Evolutionary conservation across 495 filamentous ascomycete species (phyloP), one percentile per base, ranked within the genome.

Genomic region (Hypomontagnella submonticulosa): DNA sequence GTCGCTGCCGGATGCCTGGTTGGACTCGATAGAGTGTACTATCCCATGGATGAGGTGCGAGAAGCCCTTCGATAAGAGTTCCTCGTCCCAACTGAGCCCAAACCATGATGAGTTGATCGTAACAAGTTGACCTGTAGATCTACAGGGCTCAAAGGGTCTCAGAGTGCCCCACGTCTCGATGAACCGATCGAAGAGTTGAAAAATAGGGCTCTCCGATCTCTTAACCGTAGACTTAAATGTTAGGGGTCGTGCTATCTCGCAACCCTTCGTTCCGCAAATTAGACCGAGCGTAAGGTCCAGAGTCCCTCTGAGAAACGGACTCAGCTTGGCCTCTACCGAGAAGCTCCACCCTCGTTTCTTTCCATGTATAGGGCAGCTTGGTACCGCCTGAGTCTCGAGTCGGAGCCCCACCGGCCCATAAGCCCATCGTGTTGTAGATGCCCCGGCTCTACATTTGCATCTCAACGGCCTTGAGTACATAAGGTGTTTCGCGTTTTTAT

Each of bases 311-410:
- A 55, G 38, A 20, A 55, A 42, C 10, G 37, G 51, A 12, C 30
- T 42, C 13, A 55, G 13, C 13, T 43, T 55, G 12, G 51, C 51
- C 20, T 55, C 51, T 55, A 55, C 42, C 1, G 36, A 32, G 36
- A 32, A 55, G 19, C 12, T 18, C 6, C 36, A 4, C 8, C 8
- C 38, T 9, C 11, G 36, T 4, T 18, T 55, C 37, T 18, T 27
- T 33, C 51, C 51, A 55, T 55, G 51, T 43, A 43, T 43, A 9
- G 37, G 38, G 32, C 51, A 55, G 12, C 3, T 16, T 5, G 1
- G 37, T 23, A 23, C 12, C 0, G 36, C 2, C 37, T 55, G 36
- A 15, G 18, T 55, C 20, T 32, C 30, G 5, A 27, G 15, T 11
- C 51, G 36, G 51, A 55, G 42, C 9, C 51, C 36, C n/a, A 55